Evolutionary conservation across 495 filamentous ascomycete genomes (phyloP), one percentile per base, ranked within the genome.

Genomic region (Penicillium pancosmium): DNA sequence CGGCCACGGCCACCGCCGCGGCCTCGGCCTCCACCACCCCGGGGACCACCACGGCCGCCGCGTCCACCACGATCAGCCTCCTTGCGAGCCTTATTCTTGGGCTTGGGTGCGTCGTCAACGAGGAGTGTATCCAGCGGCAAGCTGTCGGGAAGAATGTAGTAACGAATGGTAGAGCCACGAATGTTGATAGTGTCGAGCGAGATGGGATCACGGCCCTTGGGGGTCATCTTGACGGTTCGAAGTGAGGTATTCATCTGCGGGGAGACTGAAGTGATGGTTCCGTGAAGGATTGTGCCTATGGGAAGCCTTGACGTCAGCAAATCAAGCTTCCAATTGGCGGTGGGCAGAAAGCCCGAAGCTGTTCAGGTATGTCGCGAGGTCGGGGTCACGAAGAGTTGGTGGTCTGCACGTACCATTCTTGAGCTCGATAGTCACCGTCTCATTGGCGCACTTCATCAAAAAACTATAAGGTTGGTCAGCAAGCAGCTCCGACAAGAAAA

Each of bases 11-110:
- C 23, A 55, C 88, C 74, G 3, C 86, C 84, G 50, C 87, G 64
- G 36, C 41, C 41, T 44, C 41, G 41, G 41, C 82, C 80, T 50
- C 80, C 69, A 59, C 81, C 78, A 65, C 84, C 89, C 27, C 80
- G 62, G 52, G 71, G 74, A 55, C 89, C 78, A 41, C 82, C 74
- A 50, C 83, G 81, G 56, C 82, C 78, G 48, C 86, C 50, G 34
- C 83, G 81, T 57, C 82, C 82, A 15, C 88, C 87, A 53, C 85
- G 77, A 63, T 90, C 89, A 31, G 86, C 81, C 76, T 98, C 95
- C 82, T 98, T 98, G 68, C 94, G 81, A 31, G 94, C 93, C 86
- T 98, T 98, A 76, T 98, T 98, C 87, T 98, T 98, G 50, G 94
- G 93, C 79, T 98, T 98, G 34, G 93, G 91, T 53, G 91, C 86